Conservation (phyloP, 768 basidiomycete genomes). For the Boletus rubropictus region DNA sequence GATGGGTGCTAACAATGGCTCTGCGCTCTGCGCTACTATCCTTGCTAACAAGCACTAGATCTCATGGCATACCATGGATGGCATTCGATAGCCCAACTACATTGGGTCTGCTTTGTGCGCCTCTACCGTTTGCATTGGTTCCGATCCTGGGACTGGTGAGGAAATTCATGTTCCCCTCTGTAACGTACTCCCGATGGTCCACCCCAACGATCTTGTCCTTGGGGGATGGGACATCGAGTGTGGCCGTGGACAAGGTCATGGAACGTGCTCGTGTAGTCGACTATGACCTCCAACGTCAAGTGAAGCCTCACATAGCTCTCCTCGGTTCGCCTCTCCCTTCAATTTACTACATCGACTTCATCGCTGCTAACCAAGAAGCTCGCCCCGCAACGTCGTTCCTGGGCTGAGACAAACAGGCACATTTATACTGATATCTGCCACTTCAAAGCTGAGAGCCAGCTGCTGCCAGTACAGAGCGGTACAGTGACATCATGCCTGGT, state of each 20-base stretch:
- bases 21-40: conserved; percentile 89
- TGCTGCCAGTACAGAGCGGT: conserved; percentile 99
- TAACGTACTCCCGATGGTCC: conserved; percentile 93
- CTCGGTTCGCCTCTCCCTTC: conserved; percentile 84
- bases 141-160: conserved; percentile 71
- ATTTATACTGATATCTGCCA: conserved; percentile 90
- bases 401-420: conserved; percentile 81
- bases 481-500: conserved; percentile 89
- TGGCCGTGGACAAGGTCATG: conserved; percentile 88
- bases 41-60: conserved; percentile 95
- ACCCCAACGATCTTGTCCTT: conserved; percentile 95
- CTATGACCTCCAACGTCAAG: conserved; percentile 95
- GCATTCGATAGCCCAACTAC: conserved; percentile 93
- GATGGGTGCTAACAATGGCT: conserved; percentile 94
- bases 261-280: conserved; percentile 88
- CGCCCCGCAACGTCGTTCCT: conserved; percentile 87
- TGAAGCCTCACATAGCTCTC: conserved; percentile 76
- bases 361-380: conserved; percentile 94
- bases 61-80: conserved; percentile 89
- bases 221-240: conserved; percentile 97
- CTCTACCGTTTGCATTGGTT: conserved; percentile 88
- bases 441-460: conserved; percentile 77
- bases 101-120: conserved; percentile 95
- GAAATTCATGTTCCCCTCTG: conserved; percentile 91
- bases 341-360: conserved; percentile 96